Evolutionary conservation across 306 rosid genomes (phyloP), one percentile per base, ranked within the genome.

Genomic region (Fragaria nilgerrensis): DNA sequence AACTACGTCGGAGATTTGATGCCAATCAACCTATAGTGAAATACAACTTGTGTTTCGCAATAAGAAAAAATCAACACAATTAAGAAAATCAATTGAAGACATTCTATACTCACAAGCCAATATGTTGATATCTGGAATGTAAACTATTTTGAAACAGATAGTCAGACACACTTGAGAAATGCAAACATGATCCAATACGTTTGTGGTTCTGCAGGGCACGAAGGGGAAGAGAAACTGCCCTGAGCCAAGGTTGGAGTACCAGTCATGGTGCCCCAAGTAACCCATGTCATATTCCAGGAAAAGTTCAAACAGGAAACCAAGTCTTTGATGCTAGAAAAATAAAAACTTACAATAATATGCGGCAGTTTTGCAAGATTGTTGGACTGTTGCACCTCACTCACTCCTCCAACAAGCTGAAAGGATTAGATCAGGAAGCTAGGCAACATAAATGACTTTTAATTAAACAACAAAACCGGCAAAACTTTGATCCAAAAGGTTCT

Each of bases 351-450:
- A 86, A 94, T 82, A 81, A 94, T 85, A 76, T 92, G 98, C 50
- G 98, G 98, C 74, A 85, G 85, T 85, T 89, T 90, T 32, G 89
- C 96, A 83, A 92, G 81, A 68, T 77, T 84, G 52, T 80, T 74
- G 70, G 93, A 41, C 41, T 94, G 96, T 34, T 86, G 89, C 81
- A 76, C 85, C 88, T 87, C 88, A 81, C 87, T 91, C 73, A 89
- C 74, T 53, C 97, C 98, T 80, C 97, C 98, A 83, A 92, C 95
- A 77, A 94, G 88, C 98, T 92, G 75, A 83, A 32, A 84, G 80
- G 78, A 81, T 77, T 19, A 37, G 65, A 41, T 48, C 71, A 78
- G 58, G 58, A 82, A 56, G 67, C 5, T 25, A 64, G 81, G 52
- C 36, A 74, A 65, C 68, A 32, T 34, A 61, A 45, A 73, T 34